Evolutionary conservation across 805 yeast species (phyloP).

Genomic region (Candida schatavii): DNA sequence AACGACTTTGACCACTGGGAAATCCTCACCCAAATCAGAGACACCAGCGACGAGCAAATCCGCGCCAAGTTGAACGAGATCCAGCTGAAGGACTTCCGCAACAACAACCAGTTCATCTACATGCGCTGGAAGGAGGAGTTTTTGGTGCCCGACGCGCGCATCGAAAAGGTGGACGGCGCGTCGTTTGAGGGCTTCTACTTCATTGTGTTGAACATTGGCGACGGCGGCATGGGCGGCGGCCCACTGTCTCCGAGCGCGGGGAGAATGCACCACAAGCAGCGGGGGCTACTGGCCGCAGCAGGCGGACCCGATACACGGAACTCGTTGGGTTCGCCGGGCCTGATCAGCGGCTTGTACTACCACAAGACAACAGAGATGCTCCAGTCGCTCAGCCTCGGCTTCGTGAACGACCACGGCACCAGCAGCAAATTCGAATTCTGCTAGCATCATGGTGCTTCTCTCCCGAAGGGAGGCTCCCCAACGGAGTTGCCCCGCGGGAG

Average conservation of each 20-base stretch:
- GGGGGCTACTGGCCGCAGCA: not conserved
- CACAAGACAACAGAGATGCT: constrained; percentile 75
- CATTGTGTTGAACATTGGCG: constrained; percentile 71
- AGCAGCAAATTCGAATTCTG: constrained; percentile 25
- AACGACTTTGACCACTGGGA: constrained; percentile 52
- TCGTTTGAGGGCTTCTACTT: constrained; percentile 93
- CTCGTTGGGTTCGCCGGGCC: constrained; percentile 48
- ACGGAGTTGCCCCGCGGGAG: too few species aligned
- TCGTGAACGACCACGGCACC: constrained; percentile 48
- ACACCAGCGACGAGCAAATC: constrained; percentile 41
- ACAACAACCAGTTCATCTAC: constrained; percentile 45
- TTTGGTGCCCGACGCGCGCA: constrained; percentile 71
- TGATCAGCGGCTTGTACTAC: constrained; percentile 77
- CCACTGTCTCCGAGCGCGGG: not conserved
- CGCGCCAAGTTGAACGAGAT: constrained; percentile 25
- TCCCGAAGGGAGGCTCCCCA: too few species aligned
- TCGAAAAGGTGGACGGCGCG: constrained; percentile 65
- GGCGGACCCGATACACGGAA: not conserved
- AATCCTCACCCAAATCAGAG: constrained; percentile 47
- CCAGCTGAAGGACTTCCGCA: constrained; percentile 25
- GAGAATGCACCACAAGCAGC: not conserved
- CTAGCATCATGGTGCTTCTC: too few species aligned
- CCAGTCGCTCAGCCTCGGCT: constrained; percentile 69
- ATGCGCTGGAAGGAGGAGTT: constrained; percentile 97
- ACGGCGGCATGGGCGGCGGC: constrained; percentile 4